phyloP scores from a whole-genome alignment of 306 rosid genomes.

The Casuarina equisetifolia region DNA sequence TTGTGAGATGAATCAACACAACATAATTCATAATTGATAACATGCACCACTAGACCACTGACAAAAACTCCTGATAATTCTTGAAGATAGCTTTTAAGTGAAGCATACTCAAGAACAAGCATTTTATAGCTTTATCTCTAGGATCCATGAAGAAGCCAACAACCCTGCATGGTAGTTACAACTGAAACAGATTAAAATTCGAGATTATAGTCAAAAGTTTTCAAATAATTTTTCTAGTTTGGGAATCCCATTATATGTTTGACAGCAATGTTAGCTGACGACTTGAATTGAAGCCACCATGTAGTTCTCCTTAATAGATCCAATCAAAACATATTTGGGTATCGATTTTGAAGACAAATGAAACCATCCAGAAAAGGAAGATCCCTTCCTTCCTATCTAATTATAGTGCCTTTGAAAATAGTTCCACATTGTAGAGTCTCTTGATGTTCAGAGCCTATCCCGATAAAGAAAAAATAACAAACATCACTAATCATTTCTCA shows the following conservation, averaged over 20 bases:
- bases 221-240: neutral
- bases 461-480: slow-evolving; percentile 6
- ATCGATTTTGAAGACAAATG: neutral
- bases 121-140: neutral
- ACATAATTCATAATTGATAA: neutral
- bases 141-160: neutral
- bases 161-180: slow-evolving; percentile 1
- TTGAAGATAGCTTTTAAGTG: neutral
- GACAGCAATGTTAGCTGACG: neutral
- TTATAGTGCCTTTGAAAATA: neutral
- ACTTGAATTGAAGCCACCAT: neutral
- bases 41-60: neutral
- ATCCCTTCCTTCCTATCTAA: neutral
- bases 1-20: neutral
- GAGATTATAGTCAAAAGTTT: slow-evolving; percentile 7
- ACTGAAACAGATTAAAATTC: neutral
- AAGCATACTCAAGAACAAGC: neutral
- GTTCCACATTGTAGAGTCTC: neutral
- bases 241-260: neutral
- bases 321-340: neutral
- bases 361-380: neutral
- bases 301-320: neutral
- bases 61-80: neutral
- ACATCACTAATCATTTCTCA: neutral
- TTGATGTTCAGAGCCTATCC: neutral